These are phyloP conservation scores for Sugiyamaella sp. DNA, from an alignment of 1,139 yeast species.

Conservation along the genomic window DNA sequence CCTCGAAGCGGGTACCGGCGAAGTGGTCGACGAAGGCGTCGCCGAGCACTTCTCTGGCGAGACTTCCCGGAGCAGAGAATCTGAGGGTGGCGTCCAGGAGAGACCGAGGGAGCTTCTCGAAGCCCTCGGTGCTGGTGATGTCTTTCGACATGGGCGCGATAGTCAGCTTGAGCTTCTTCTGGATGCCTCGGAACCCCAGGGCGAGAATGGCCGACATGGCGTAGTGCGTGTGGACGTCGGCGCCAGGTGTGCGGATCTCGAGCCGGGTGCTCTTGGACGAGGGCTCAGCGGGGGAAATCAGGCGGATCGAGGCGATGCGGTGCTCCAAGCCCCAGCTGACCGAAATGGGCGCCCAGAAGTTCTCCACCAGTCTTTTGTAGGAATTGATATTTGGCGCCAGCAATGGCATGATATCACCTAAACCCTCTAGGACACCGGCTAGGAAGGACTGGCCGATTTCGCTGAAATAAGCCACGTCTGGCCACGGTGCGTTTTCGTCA, in stretches of 20 bases:
- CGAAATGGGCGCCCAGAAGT: conserved; percentile 46
- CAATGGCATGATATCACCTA: conserved; percentile 44
- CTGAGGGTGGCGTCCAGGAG: conserved; percentile 38
- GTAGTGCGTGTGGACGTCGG: conserved; percentile 44
- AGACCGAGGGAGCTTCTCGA: conserved; percentile 39
- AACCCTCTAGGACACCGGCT: conserved; percentile 44
- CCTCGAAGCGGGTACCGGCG: conserved; percentile 42
- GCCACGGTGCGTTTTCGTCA: conserved; percentile 38
- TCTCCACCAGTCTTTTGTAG: conserved; percentile 45
- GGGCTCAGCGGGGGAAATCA: conserved; percentile 40
- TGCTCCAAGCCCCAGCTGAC: conserved; percentile 46
- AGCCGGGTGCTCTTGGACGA: conserved; percentile 41
- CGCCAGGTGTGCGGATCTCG: conserved; percentile 46
- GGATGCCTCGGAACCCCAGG: conserved; percentile 42
- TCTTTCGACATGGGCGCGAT: conserved; percentile 40
- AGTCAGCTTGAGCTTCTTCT: conserved; percentile 35
- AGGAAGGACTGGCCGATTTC: conserved; percentile 42
- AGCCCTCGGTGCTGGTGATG: conserved; percentile 25
- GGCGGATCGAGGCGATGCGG: conserved; percentile 43
- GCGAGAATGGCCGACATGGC: conserved; percentile 45
- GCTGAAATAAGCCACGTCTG: conserved; percentile 38
- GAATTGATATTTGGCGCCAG: conserved; percentile 45
- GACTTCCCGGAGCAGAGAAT: conserved; percentile 35
- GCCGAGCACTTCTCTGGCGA: conserved; percentile 44
- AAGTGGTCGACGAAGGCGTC: conserved; percentile 44